A percentile compares a stretch with the other conserved stretches of the same genome.
phyloP scores from a whole-genome alignment of 768 basidiomycete genomes.

The Suillus weaverae region DNA sequence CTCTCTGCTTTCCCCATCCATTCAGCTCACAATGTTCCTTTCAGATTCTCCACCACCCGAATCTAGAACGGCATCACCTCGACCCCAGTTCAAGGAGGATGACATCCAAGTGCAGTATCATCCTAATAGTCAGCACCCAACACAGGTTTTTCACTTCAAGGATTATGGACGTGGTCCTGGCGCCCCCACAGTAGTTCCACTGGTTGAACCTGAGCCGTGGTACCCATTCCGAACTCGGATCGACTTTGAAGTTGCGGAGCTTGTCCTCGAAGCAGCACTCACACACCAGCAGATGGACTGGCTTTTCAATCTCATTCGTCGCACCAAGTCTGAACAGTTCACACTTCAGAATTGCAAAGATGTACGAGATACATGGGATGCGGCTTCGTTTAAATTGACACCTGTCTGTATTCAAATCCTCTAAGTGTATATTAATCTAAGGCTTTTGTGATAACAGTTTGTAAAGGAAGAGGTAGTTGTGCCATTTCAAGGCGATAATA shows the following conservation, averaged over 20 bases:
- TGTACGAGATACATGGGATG: slow-evolving; percentile 24
- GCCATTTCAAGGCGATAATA: slow-evolving; percentile 13
- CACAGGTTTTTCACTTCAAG: slow-evolving; percentile 15
- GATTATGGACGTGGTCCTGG: slow-evolving; percentile 12
- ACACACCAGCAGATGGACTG: slow-evolving; percentile 18
- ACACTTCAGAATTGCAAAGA: neutral
- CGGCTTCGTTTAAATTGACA: slow-evolving; percentile 8
- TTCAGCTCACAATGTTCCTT: neutral
- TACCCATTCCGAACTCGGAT: slow-evolving; percentile 26
- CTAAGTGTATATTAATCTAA: neutral
- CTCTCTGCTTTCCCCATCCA: neutral
- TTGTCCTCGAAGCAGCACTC: slow-evolving; percentile 15
- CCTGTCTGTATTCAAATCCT: slow-evolving; percentile 6
- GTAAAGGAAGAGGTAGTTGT: slow-evolving; percentile 16
- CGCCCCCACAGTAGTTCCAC: neutral
- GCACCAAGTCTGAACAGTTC: slow-evolving; percentile 12
- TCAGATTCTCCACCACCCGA: neutral
- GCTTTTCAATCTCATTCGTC: slow-evolving; percentile 21
- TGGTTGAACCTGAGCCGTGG: slow-evolving; percentile 26
- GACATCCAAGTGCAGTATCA: slow-evolving; percentile 28
- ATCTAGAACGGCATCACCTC: too few species aligned
- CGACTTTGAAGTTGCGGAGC: slow-evolving; percentile 25
- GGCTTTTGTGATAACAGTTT: slow-evolving; percentile 9
- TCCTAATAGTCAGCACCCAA: slow-evolving; percentile 12
- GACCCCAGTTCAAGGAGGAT: slow-evolving; percentile 5